phyloP scores from a whole-genome alignment of 2,329 filamentous ascomycete genomes.

The Fusarium nisikadoi region DNA sequence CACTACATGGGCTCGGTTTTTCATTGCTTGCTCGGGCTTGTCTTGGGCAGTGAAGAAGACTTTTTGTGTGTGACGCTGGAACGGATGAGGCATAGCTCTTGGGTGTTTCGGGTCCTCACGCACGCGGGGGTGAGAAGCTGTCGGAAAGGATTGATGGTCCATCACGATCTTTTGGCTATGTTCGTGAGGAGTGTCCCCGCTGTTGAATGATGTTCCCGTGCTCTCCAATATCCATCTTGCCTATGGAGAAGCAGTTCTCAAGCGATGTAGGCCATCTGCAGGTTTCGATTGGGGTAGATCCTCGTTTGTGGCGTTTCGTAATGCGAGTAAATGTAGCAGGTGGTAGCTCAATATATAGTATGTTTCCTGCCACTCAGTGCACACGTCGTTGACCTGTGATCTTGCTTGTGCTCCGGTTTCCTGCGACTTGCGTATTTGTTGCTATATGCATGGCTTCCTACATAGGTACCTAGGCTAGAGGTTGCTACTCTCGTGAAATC shows the following conservation, averaged over 20 bases:
- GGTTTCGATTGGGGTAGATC: neutral
- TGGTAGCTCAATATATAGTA: neutral
- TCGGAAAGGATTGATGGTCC: too few species aligned
- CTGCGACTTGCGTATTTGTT: neutral
- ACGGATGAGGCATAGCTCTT: neutral
- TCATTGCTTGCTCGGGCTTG: slow-evolving; percentile 51
- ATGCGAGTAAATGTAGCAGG: neutral
- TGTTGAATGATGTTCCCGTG: neutral
- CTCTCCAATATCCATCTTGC: neutral
- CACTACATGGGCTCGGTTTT: slow-evolving; percentile 44
- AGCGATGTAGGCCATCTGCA: neutral
- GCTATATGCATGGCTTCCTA: neutral
- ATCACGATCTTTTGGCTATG: too few species aligned
- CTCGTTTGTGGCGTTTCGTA: neutral
- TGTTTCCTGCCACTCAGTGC: neutral
- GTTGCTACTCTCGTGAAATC: neutral
- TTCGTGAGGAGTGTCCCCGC: neutral
- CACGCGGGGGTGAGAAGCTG: too few species aligned
- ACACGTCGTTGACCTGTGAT: neutral
- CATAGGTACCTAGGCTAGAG: neutral
- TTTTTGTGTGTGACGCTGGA: neutral
- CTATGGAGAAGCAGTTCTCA: neutral
- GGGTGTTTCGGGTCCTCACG: neutral
- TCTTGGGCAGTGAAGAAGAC: slow-evolving; percentile 49
- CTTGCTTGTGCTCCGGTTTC: neutral